These are phyloP conservation scores for Hypocreales sp. DNA, from an alignment of 2,329 filamentous ascomycete genomes.

Conservation along the genomic window DNA sequence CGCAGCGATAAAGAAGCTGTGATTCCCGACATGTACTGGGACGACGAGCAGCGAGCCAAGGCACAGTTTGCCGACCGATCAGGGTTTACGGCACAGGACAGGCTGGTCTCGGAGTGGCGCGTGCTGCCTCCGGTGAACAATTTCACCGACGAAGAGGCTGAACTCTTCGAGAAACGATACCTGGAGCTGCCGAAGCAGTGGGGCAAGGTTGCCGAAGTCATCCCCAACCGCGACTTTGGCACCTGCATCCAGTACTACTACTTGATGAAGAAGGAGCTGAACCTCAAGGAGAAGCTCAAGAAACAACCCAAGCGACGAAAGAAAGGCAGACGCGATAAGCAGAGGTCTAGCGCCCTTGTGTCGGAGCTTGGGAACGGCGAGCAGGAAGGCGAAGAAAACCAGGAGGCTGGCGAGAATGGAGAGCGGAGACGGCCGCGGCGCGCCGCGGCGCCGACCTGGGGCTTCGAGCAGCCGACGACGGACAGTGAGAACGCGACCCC, in stretches of 20 bases:
- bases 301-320: slow-evolving; percentile 44
- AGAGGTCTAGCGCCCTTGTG: slow-evolving; percentile 47
- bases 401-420: slow-evolving; percentile 42
- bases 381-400: slow-evolving; percentile 37
- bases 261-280: slow-evolving; percentile 57
- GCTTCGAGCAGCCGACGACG: slow-evolving; percentile 39
- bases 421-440: slow-evolving; percentile 46
- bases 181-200: slow-evolving; percentile 69
- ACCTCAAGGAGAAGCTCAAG: slow-evolving; percentile 63
- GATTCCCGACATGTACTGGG: slow-evolving; percentile 56
- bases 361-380: slow-evolving; percentile 49
- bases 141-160: slow-evolving; percentile 56
- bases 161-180: slow-evolving; percentile 59
- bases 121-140: slow-evolving; percentile 60
- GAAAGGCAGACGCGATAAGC: slow-evolving; percentile 39
- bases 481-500: slow-evolving; percentile 47
- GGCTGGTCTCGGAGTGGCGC: slow-evolving; percentile 54
- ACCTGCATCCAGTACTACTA: slow-evolving; percentile 81
- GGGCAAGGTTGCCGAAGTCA: slow-evolving; percentile 56
- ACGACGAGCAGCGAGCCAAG: slow-evolving; percentile 40
- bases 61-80: slow-evolving; percentile 49
- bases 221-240: slow-evolving; percentile 56
- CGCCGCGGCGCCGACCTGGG: slow-evolving; percentile 57
- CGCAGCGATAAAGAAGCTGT: slow-evolving; percentile 64
- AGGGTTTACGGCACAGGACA: slow-evolving; percentile 47